Conservation (phyloP, 2,329 filamentous ascomycete genomes). For the Elsinoe perseae region DNA sequence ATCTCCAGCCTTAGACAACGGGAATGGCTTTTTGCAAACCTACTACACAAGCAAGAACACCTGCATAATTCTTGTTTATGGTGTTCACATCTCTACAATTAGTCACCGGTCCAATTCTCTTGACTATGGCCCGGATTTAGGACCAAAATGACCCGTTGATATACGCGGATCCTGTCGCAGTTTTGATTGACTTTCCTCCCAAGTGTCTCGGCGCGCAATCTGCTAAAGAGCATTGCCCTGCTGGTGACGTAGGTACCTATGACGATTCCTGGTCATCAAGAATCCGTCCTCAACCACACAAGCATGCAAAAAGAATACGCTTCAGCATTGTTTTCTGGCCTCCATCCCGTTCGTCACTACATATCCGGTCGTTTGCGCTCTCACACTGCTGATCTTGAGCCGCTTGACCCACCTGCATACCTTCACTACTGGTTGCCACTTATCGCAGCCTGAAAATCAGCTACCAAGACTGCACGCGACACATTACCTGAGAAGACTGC, state of each 20-base stretch:
- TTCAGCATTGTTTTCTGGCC: background rate
- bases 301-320: slow-evolving; percentile 1
- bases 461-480: background rate
- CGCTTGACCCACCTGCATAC: background rate
- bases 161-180: slow-evolving; percentile 1
- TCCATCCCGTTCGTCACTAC: background rate
- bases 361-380: background rate
- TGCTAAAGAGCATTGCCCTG: background rate
- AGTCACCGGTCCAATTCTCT: background rate
- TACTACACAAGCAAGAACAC: background rate
- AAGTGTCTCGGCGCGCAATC: slow-evolving; percentile 2
- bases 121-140: background rate
- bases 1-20: background rate
- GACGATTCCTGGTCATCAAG: slow-evolving; percentile 7
- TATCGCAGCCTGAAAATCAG: background rate
- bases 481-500: background rate
- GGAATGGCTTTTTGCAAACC: background rate
- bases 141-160: background rate
- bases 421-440: background rate
- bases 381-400: background rate
- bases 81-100: background rate
- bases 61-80: background rate
- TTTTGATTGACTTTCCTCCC: slow-evolving; percentile 9
- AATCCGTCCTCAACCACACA: background rate
- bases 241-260: slow-evolving; percentile 9